A percentile compares a stretch with the other conserved stretches of the same genome.
Conservation (phyloP, 345 rosid genomes). For the Salix dunnii region DNA sequence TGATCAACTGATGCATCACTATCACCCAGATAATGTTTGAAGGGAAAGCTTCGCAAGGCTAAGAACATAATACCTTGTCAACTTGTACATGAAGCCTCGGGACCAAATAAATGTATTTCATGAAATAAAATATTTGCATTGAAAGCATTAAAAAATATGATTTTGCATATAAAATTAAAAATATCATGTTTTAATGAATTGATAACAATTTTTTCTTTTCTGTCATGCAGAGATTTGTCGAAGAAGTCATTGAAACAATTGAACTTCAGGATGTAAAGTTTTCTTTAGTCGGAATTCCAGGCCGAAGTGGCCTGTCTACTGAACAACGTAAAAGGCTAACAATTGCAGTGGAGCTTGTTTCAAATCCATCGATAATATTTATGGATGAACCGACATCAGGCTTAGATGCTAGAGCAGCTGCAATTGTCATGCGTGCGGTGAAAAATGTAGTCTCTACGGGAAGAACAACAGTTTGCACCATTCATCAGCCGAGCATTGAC, state of each 20-base stretch:
- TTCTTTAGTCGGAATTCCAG: conserved; percentile 59
- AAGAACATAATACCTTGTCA: no score
- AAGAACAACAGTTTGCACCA: background rate
- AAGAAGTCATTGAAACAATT: conserved; percentile 64
- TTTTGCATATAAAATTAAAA: accelerated
- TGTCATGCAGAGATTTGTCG: conserved; percentile 46
- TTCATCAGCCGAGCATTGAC: background rate
- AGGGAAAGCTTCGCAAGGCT: no score
- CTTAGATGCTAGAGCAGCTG: conserved; percentile 51
- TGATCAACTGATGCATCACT: no score
- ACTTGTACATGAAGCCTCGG: no score
- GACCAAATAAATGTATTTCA: no score
- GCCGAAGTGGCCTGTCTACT: conserved; percentile 55
- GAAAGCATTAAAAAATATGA: no score
- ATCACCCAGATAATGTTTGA: no score
- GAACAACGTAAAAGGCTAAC: conserved; percentile 76
- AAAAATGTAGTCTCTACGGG: conserved; percentile 22
- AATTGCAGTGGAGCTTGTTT: conserved; percentile 50
- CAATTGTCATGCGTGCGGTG: conserved; percentile 48
- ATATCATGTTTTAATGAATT: no score
- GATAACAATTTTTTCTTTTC: no score
- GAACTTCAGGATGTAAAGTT: conserved; percentile 68
- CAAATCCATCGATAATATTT: conserved; percentile 50
- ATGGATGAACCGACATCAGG: conserved; percentile 57
- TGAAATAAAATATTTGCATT: no score